A percentile compares a stretch with the other conserved stretches of the same genome.
Conservation (phyloP, 2,329 filamentous ascomycete genomes). For the Pestalotiopsis fici region DNA sequence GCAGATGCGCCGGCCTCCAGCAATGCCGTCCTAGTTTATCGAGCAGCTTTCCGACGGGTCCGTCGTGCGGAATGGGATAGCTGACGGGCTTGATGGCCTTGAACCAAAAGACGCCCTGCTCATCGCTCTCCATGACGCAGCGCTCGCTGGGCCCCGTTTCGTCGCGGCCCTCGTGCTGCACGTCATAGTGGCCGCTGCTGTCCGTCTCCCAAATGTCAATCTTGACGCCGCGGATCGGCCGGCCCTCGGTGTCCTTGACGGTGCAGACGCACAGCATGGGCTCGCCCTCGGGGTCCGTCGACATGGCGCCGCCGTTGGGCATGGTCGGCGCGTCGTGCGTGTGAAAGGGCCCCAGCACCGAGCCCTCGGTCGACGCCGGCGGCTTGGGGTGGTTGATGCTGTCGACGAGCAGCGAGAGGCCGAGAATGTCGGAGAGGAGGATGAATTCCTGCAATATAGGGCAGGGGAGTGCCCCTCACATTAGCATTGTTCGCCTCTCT, state of each 20-base stretch:
- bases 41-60: conserved; percentile 76
- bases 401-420: conserved; percentile 79
- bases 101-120: conserved; percentile 80
- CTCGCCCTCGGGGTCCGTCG: conserved; percentile 68
- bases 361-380: conserved; percentile 69
- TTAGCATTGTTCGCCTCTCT: background rate
- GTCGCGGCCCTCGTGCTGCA: conserved; percentile 68
- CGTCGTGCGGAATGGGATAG: conserved; percentile 84
- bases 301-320: conserved; percentile 61
- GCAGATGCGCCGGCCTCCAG: conserved; percentile 77
- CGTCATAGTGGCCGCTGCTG: conserved; percentile 78
- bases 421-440: conserved; percentile 77
- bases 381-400: conserved; percentile 84
- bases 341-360: conserved; percentile 81
- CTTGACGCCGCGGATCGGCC: conserved; percentile 65
- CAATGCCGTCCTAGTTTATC: conserved; percentile 69
- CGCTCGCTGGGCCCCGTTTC: conserved; percentile 65
- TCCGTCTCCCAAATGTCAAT: conserved; percentile 88
- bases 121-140: conserved; percentile 69
- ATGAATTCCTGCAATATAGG: conserved; percentile 66
- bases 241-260: conserved; percentile 64
- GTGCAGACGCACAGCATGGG: conserved; percentile 74
- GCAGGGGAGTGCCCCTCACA: background rate
- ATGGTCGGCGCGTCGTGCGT: conserved; percentile 70
- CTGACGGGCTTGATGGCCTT: conserved; percentile 81